phyloP scores from a whole-genome alignment of 441 rosid genomes.

The Isatis lusitanica region DNA sequence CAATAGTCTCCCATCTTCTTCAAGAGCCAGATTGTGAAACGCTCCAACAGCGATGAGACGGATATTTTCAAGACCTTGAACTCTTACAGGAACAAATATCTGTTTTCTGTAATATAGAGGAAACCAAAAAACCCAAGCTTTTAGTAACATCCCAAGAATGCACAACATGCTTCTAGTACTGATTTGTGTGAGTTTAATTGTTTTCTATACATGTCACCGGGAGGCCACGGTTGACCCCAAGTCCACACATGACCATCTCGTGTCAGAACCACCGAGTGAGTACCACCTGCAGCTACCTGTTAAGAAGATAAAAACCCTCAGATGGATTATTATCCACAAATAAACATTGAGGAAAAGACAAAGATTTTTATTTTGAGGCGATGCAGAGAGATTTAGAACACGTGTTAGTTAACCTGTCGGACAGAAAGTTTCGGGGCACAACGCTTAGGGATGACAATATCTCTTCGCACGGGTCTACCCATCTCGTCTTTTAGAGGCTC shows the following conservation, averaged over 20 bases:
- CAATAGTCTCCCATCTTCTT: conserved; percentile 86
- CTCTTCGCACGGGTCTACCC: conserved; percentile 80
- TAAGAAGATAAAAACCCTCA: background rate
- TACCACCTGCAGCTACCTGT: conserved; percentile 98
- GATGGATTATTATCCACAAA: background rate
- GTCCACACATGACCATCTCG: conserved; percentile 94
- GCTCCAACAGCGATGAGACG: conserved; percentile 94
- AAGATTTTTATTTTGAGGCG: background rate
- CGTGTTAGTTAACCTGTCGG: conserved; percentile 56
- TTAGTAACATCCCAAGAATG: background rate
- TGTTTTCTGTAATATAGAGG: conserved; percentile 63
- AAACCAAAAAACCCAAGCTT: background rate
- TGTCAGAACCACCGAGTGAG: conserved; percentile 96
- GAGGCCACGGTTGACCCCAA: conserved; percentile 99
- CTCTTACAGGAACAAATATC: conserved; percentile 90
- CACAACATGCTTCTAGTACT: background rate
- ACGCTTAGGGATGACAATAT: conserved; percentile 83
- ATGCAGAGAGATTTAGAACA: background rate
- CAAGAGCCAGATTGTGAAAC: conserved; percentile 95
- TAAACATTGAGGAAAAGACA: background rate
- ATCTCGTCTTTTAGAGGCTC: conserved; percentile 86
- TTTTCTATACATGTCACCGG: conserved; percentile 86
- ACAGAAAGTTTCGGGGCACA: conserved; percentile 90
- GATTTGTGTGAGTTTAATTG: background rate
- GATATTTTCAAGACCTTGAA: conserved; percentile 93